Evolutionary conservation across 2,329 filamentous ascomycete species (phyloP).

Genomic region (Penicillium sp.): DNA sequence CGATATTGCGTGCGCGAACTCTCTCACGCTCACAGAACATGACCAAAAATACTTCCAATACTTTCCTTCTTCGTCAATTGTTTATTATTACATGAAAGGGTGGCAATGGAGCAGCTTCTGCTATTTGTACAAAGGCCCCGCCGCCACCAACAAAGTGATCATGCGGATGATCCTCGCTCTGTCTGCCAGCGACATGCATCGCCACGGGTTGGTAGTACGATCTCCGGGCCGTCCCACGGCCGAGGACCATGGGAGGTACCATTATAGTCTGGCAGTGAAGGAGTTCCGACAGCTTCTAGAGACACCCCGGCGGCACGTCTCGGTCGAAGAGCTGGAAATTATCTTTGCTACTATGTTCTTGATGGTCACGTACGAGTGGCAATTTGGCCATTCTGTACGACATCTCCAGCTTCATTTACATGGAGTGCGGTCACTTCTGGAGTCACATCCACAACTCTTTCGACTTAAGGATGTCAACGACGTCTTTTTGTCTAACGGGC

Average conservation of each 20-base stretch:
- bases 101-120: constrained; percentile 40
- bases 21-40: constrained; percentile 33
- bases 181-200: constrained; percentile 38
- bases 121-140: constrained; percentile 38
- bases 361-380: constrained; percentile 38
- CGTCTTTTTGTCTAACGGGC: constrained; percentile 24
- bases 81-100: constrained; percentile 38
- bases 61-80: constrained; percentile 34
- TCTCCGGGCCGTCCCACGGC: constrained; percentile 29
- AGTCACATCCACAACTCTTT: constrained; percentile 35
- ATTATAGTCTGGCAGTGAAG: constrained; percentile 37
- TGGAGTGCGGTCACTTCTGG: constrained; percentile 36
- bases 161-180: constrained; percentile 43
- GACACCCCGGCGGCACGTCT: constrained; percentile 26
- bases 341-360: constrained; percentile 39
- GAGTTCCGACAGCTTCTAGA: constrained; percentile 38
- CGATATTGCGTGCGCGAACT: constrained; percentile 32
- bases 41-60: constrained; percentile 36
- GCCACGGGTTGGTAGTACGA: constrained; percentile 27
- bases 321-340: constrained; percentile 30
- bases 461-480: constrained; percentile 30
- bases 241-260: constrained; percentile 33
- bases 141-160: constrained; percentile 34
- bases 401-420: constrained; percentile 38
- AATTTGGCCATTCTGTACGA: constrained; percentile 35